phyloP scores from a whole-genome alignment of 176 grass and related monocot species.

The Luzula sylvatica region DNA sequence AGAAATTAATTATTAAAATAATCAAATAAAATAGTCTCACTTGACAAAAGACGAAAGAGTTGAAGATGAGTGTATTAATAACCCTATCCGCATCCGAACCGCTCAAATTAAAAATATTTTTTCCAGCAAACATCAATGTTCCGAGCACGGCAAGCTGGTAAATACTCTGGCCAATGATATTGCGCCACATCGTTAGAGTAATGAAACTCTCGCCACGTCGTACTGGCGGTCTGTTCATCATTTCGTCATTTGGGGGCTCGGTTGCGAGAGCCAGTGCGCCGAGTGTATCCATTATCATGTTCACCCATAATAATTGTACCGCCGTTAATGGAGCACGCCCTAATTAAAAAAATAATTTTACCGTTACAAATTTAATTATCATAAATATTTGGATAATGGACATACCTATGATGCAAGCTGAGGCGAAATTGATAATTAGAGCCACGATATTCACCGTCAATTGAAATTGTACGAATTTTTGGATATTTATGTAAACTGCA shows the following conservation, averaged over 20 bases:
- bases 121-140: constrained; percentile 57
- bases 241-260: constrained; percentile 77
- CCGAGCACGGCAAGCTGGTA: constrained; percentile 79
- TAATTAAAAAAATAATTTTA: no score
- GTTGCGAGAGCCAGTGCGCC: constrained; percentile 92
- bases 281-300: constrained; percentile 99
- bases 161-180: constrained; percentile 79
- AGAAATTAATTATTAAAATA: background rate
- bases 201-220: constrained; percentile 63
- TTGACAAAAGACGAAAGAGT: constrained; percentile 95
- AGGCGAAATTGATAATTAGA: constrained; percentile 34
- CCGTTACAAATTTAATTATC: no score
- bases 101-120: constrained; percentile 49
- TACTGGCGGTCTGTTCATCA: constrained; percentile 78
- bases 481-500: constrained; percentile 43
- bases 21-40: constrained; percentile 26
- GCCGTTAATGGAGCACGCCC: constrained; percentile 84
- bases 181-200: constrained; percentile 88
- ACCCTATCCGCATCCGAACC: constrained; percentile 43
- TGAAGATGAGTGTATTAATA: constrained; percentile 89
- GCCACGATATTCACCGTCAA: constrained; percentile 44
- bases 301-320: constrained; percentile 93
- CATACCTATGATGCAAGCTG: constrained; percentile 39
- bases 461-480: constrained; percentile 50
- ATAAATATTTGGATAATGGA: no score